Evolutionary conservation across 805 yeast species (phyloP).

Genomic region (Kodamaea leandrae): DNA sequence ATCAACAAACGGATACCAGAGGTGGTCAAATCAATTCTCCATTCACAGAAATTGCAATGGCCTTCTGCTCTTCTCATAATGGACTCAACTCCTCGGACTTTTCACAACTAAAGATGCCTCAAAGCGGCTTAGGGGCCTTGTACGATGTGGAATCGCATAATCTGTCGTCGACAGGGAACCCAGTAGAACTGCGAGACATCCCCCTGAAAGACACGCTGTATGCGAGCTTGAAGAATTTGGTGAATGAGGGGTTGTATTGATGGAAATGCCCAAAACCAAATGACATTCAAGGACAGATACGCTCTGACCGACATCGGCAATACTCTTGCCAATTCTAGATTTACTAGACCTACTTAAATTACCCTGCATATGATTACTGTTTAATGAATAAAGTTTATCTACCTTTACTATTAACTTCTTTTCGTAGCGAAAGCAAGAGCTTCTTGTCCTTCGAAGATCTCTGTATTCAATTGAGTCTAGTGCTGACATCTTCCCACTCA

Average conservation of each 20-base stretch:
- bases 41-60: conserved; percentile 14
- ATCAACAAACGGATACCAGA: neutral
- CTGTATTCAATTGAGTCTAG: too few species aligned
- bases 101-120: neutral
- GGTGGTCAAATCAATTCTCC: conserved; percentile 9
- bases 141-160: too few species aligned
- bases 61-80: conserved; percentile 9
- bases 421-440: too few species aligned
- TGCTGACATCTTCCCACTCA: too few species aligned
- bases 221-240: neutral
- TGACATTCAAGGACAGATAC: too few species aligned
- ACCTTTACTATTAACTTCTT: too few species aligned
- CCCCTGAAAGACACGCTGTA: neutral
- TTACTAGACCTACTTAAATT: too few species aligned
- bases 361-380: too few species aligned
- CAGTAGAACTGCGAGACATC: neutral
- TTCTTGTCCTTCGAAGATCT: too few species aligned
- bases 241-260: neutral
- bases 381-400: too few species aligned
- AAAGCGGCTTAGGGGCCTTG: neutral
- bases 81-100: neutral
- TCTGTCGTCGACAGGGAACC: neutral
- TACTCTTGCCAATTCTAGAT: too few species aligned
- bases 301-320: too few species aligned
- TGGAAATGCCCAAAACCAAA: neutral